Evolutionary conservation across 306 rosid genomes (phyloP).

Genomic region (Crotalaria pallida): DNA sequence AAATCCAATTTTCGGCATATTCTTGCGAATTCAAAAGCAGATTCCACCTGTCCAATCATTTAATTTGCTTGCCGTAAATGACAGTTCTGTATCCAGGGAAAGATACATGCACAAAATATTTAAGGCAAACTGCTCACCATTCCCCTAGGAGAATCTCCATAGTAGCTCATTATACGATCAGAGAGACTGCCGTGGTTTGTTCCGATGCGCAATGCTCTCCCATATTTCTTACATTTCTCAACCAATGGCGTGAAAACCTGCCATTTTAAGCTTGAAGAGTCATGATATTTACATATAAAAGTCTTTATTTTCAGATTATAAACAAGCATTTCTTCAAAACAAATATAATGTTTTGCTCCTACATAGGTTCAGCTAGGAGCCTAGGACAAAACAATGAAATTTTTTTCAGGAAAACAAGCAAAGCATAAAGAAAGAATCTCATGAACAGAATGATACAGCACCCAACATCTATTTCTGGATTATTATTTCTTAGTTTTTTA

Average conservation of each 20-base stretch:
- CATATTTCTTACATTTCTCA: conserved; percentile 94
- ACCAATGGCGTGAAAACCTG: conserved; percentile 95
- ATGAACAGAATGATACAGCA: not conserved
- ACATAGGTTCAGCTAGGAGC: not conserved
- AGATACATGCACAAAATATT: not conserved
- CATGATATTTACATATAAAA: too few relatives aligned
- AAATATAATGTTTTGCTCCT: not conserved
- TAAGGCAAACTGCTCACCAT: conserved; percentile 52
- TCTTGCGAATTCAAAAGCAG: conserved; percentile 98
- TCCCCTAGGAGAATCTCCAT: conserved; percentile 99
- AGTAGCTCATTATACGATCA: conserved; percentile 99
- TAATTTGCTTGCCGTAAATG: conserved; percentile 6
- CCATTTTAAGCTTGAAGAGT: not conserved
- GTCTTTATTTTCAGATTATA: too few relatives aligned
- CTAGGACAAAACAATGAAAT: not conserved
- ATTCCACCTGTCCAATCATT: conserved; percentile 79
- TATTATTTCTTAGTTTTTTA: not conserved
- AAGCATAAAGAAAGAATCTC: not conserved
- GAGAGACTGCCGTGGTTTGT: conserved; percentile 99
- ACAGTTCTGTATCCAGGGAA: not conserved
- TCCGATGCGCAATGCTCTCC: conserved; percentile 99
- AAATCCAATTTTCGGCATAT: conserved; percentile 89
- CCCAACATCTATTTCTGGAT: not conserved
- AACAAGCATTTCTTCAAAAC: not conserved
- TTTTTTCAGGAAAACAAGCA: not conserved